These are phyloP conservation scores for Mortierella sp. DNA, from an alignment of 371 early-diverging fungal species.

Conservation along the genomic window DNA sequence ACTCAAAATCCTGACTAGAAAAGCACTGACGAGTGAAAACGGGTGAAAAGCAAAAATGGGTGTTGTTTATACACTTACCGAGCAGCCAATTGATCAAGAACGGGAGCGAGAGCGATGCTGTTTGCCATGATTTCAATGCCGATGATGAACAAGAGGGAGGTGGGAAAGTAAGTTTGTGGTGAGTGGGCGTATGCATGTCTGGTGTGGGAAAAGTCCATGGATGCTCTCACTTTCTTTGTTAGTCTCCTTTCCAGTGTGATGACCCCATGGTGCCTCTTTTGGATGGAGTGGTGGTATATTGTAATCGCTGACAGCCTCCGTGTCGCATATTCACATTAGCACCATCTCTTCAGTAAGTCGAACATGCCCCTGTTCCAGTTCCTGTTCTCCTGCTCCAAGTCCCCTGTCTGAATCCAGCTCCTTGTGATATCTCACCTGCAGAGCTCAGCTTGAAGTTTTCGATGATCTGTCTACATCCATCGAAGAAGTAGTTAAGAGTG, in stretches of 20 bases:
- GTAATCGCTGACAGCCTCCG: not conserved
- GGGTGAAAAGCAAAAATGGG: not conserved
- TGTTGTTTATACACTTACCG: constrained; percentile 54
- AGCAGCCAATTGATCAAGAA: constrained; percentile 77
- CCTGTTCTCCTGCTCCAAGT: not conserved
- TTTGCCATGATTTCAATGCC: not conserved
- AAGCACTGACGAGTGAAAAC: not conserved
- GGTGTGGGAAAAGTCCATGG: not conserved
- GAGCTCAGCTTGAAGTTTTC: constrained; percentile 69
- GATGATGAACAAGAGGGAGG: not conserved
- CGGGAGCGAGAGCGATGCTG: constrained; percentile 67
- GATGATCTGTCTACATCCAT: constrained; percentile 67
- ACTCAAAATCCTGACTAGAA: not conserved
- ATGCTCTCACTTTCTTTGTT: not conserved
- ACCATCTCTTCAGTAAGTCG: not conserved
- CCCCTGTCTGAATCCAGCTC: not conserved
- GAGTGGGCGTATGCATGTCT: not conserved
- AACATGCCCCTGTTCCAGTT: not conserved
- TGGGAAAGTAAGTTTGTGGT: not conserved
- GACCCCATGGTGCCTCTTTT: not conserved
- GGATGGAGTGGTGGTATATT: not conserved
- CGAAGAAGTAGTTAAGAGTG: not conserved
- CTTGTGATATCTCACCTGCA: constrained; percentile 47
- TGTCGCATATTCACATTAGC: not conserved
- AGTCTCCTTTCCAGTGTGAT: not conserved